A percentile compares a stretch with the other conserved stretches of the same genome.
Conservation (phyloP, 306 rosid species). For the Senna tora region DNA sequence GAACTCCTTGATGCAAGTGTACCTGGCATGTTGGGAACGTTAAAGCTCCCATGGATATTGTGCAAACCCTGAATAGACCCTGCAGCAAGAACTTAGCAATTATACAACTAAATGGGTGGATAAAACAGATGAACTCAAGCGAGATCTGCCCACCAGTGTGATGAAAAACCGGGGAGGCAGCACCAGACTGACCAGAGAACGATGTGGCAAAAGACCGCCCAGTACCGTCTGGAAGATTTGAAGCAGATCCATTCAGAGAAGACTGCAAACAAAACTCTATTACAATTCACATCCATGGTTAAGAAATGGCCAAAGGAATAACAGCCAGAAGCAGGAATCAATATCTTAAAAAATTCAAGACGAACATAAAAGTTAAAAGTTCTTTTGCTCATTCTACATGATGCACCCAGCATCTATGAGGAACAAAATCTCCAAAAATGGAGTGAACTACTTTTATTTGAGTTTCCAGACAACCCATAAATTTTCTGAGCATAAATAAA, state of each 20-base stretch:
- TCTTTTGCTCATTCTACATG: neutral
- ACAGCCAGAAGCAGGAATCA: slow-evolving; percentile 13
- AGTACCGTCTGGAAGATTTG: slow-evolving; percentile 82
- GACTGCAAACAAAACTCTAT: slow-evolving; percentile 60
- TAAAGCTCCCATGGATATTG: slow-evolving; percentile 85
- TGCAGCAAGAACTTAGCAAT: slow-evolving; percentile 52
- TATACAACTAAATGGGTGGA: slow-evolving; percentile 46
- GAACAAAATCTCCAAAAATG: slow-evolving; percentile 10
- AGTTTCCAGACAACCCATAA: neutral
- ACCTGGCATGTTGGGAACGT: slow-evolving; percentile 87
- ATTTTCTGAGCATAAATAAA: neutral
- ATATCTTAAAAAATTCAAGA: neutral
- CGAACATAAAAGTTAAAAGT: slow-evolving; percentile 7
- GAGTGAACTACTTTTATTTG: neutral
- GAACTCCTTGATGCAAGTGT: slow-evolving; percentile 81
- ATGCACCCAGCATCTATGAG: slow-evolving; percentile 15
- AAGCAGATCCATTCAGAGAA: slow-evolving; percentile 87
- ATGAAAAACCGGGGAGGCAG: slow-evolving; percentile 88
- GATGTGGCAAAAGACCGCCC: slow-evolving; percentile 89
- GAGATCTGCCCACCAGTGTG: slow-evolving; percentile 75
- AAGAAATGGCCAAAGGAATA: neutral
- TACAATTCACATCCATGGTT: slow-evolving; percentile 19
- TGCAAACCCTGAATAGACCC: slow-evolving; percentile 86
- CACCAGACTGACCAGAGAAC: slow-evolving; percentile 98
- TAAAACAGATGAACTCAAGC: slow-evolving; percentile 38